A percentile compares a stretch with the other conserved stretches of the same genome.
These are phyloP conservation scores for Lathyrus sativus DNA, from an alignment of 306 rosid species.

Conservation along the genomic window DNA sequence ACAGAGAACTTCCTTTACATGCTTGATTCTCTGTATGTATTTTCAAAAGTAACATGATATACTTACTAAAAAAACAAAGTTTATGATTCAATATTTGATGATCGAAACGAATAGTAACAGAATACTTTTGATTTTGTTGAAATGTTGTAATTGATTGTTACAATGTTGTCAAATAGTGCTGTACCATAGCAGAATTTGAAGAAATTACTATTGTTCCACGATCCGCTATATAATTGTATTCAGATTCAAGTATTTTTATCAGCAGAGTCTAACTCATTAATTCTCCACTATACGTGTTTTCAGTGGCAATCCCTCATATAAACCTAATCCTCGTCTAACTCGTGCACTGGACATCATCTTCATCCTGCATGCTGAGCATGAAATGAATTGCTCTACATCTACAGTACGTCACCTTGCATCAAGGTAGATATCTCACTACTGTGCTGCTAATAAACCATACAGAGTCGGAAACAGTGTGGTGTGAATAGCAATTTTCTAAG, in stretches of 20 bases:
- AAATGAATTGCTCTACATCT: slow-evolving; percentile 95
- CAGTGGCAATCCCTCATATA: slow-evolving; percentile 79
- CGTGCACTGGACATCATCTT: slow-evolving; percentile 83
- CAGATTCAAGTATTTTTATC: slow-evolving; percentile 3
- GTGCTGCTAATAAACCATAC: slow-evolving; percentile 7
- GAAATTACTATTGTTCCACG: too few species aligned
- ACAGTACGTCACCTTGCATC: slow-evolving; percentile 88
- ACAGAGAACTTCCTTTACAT: slow-evolving; percentile 86
- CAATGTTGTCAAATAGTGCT: not conserved
- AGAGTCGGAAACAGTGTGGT: not conserved
- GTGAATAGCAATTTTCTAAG: slow-evolving; percentile 2
- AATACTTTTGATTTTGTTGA: slow-evolving; percentile 11
- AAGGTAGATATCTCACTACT: slow-evolving; percentile 51
- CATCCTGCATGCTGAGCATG: slow-evolving; percentile 89
- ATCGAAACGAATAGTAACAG: not conserved
- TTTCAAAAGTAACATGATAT: not conserved
- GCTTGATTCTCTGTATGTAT: slow-evolving; percentile 86
- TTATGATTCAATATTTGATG: slow-evolving; percentile 17
- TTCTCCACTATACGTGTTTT: slow-evolving; percentile 12
- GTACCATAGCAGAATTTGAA: too few species aligned
- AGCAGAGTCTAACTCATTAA: not conserved
- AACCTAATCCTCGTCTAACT: slow-evolving; percentile 82
- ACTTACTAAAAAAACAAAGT: not conserved
- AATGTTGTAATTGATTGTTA: not conserved
- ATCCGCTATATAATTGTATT: too few species aligned